Base-by-base conservation (phyloP, 371 early-diverging fungal species). In the Mycotypha africana region DNA sequence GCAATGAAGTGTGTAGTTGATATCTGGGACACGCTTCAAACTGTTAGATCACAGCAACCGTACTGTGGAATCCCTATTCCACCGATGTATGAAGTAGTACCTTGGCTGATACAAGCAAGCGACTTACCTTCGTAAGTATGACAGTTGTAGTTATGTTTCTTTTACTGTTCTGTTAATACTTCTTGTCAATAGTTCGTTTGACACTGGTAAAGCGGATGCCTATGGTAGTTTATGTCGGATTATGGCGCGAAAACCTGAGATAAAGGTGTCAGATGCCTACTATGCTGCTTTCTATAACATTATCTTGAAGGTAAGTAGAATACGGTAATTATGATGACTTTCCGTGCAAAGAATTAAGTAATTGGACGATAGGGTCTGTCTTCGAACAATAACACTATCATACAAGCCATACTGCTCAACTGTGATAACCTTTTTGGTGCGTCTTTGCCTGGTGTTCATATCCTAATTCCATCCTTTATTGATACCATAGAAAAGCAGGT, bases 151-250 rank as follows among this genome's bases (percentile, higher is more conserved):
- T 26, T 19, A 20, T 4, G 4, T 17, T 44, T 14, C 12, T 15
- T 32, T 24, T 21, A 16, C 21, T 12, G 14, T 31, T 15, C 11
- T 22, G 5, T 35, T 24, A 1, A 25, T 23, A 11, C n/a, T 21
- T 19, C 25, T 30, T 15, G 28, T 41, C 30, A 20, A 14, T 47
- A 84, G 81, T 33, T 60, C 73, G 0, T 79, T 58, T 55, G 62
- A 67, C 36, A 70, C 66, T 6, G 84, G 88, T 16, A 67, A 76
- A 17, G 78, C 76, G 19, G 43, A 58, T 12, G 87, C 87, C 2
- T 81, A 74, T 59, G 84, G 84, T 0, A 74, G 78, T 40, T 58
- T 91, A 8, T 89, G 90, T 51, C 65, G 83, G n/a, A 65, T 88
- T 39, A 84, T 92, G 79, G 79, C 78, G 25, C 79, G 77, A 17